Base-by-base conservation (phyloP, 1,284 basidiomycete species). In the Moesziomyces sp. region DNA sequence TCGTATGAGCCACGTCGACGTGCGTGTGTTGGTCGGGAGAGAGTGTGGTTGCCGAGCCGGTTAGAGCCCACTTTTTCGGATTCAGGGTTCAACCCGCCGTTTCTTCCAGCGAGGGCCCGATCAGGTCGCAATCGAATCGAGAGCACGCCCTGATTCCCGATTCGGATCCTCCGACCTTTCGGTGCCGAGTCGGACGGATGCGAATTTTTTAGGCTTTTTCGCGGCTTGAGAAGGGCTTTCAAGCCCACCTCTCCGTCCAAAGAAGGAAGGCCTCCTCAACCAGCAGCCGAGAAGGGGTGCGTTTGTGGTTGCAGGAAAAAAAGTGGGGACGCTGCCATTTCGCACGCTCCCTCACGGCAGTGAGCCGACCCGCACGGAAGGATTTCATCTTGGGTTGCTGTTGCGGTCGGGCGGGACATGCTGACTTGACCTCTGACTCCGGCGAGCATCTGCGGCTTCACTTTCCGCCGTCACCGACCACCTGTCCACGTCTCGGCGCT, bases 91-190 rank as follows among this genome's bases (percentile, higher is more conserved):
- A 44, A 28, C 8, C 2, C 43, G 24, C 44, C 44, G 23, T 16
- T 52, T 45, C 28, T 52, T 53, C 50, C 42, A 42, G 23, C 26
- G 46, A 24, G 19, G n/a, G n/a, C 19, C n/a, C 23, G 34, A n/a
- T 21, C 26, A 1, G 6, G 26, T 7, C 26, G 26, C 26, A 28
- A 46, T 34, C 30, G 26, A 52, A 50, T 49, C 46, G 52, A 24
- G 42, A 63, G 18, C 18, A 52, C 23, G n/a, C 7, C 46, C 14
- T 53, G 26, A 7, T 28, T 28, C 26, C 26, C 26, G 26, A 28
- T 28, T 28, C 26, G 5, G 26, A 1, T 5, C 26, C 26, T 28
- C 8, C 26, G 26, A 28, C 26, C 5, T 1, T 40, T 40, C 38
- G 38, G 38, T 40, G 38, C 38, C 38, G 38, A 40, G 18, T 40